A percentile compares a stretch with the other conserved stretches of the same genome.
These are phyloP conservation scores for Stephania yunnanensis DNA, from an alignment of 164 flowering plant genomes.

Conservation along the genomic window DNA sequence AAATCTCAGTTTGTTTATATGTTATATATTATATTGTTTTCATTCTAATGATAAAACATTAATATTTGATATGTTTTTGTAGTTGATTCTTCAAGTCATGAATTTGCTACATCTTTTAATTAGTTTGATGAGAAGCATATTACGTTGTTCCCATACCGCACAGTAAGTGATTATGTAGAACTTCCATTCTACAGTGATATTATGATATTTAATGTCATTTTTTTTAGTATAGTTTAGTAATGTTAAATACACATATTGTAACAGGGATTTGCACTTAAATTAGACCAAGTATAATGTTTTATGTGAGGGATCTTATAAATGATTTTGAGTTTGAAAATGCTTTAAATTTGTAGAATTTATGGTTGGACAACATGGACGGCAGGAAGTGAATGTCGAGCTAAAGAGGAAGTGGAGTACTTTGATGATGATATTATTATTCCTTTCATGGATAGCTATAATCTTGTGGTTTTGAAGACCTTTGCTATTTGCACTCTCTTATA, in stretches of 20 bases:
- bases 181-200: background rate
- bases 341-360: conserved; percentile 11
- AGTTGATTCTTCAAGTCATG: no score
- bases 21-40: no score
- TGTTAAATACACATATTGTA: background rate
- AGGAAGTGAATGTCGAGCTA: conserved; percentile 70
- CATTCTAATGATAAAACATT: no score
- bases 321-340: conserved; percentile 4
- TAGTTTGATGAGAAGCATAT: conserved; percentile 75
- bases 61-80: no score
- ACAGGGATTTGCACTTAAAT: conserved; percentile 77
- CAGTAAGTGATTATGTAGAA: conserved; percentile 49
- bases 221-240: no score
- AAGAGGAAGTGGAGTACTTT: conserved; percentile 91
- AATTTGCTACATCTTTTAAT: no score
- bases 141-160: conserved; percentile 83
- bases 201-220: no score
- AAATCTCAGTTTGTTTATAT: no score
- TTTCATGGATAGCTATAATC: conserved; percentile 90
- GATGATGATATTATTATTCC: conserved; percentile 91
- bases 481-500: conserved; percentile 46
- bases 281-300: background rate
- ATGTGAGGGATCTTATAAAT: background rate
- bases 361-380: conserved; percentile 58
- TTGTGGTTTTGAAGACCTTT: conserved; percentile 89